phyloP scores from a whole-genome alignment of 2,329 filamentous ascomycete genomes.

The Periconia sp. region DNA sequence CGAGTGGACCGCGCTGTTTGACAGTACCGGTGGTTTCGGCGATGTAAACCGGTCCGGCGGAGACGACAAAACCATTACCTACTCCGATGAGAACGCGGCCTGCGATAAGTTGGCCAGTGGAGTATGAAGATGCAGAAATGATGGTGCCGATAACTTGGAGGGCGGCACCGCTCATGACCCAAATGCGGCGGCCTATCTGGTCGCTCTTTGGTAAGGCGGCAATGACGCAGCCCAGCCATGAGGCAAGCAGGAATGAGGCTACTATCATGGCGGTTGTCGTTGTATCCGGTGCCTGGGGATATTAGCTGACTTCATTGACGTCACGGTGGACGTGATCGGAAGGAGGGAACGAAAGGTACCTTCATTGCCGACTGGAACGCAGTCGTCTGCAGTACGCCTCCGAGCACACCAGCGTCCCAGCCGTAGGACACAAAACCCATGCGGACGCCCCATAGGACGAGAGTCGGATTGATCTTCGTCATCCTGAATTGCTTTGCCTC shows the following conservation, averaged over 20 bases:
- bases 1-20: conserved; percentile 31
- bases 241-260: conserved; percentile 36
- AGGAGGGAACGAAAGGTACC: no score
- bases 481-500: no score
- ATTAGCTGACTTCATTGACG: conserved; percentile 1
- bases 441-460: conserved; percentile 19
- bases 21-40: conserved; percentile 36
- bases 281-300: conserved; percentile 26
- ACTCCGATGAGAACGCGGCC: conserved; percentile 36
- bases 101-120: conserved; percentile 37
- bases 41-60: conserved; percentile 36
- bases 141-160: conserved; percentile 39
- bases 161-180: conserved; percentile 29
- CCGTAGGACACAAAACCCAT: conserved; percentile 44
- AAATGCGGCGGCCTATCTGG: conserved; percentile 29
- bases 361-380: conserved; percentile 39
- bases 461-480: conserved; percentile 8
- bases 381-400: conserved; percentile 35
- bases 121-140: conserved; percentile 31
- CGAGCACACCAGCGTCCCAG: conserved; percentile 45
- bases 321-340: no score
- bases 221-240: conserved; percentile 35
- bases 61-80: conserved; percentile 40
- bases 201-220: conserved; percentile 29
- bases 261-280: conserved; percentile 36